Evolutionary conservation across 2,329 filamentous ascomycete genomes (phyloP), one percentile per base, ranked within the genome.

Genomic region (Mycogone perniciosa): DNA sequence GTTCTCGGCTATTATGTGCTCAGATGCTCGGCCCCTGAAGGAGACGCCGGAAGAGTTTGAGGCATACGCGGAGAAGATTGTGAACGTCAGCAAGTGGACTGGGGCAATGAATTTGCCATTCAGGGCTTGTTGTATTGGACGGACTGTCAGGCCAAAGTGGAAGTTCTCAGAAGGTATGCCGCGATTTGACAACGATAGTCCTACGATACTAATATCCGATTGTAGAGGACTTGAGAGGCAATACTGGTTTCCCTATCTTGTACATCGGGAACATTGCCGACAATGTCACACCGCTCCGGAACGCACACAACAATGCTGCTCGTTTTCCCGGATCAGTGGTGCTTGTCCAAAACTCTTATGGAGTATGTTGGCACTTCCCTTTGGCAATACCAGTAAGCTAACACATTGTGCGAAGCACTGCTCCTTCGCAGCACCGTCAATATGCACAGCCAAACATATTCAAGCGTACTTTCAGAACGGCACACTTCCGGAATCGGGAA

Each of bases 291-390:
- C 75, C 75, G 13, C 57, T 71, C 3, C 56, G 69, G 13, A 75
- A 71, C 53, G 73, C 75, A 4, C 52, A 65, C n/a, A 73, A 71
- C 51, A 73, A 74, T 63, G 71, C 63, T 11, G 64, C 61, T 2
- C 65, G 68, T 0, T 79, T 79, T 46, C 66, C 67, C 0, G 69
- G 67, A 10, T 76, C 75, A 0, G 67, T 69, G 0, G 63, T 80
- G 5, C 59, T 80, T 29, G 66, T 72, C 9, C 75, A 77, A 56
- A 73, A 78, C 41, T 72, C 72, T 1, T 79, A 74, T 38, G 77
- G 77, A 4, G 75, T 76, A 66, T 63, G 72, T 62, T 7, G 20
- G 9, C 37, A n/a, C 10, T 38, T 7, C 31, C 33, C 9, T 33
- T 4, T 30, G 10, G 27, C 20, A 20, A 20, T 20, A 20, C 20